Conservation (phyloP, 2,329 filamentous ascomycete species). For the Paraconiothyrium sp. region DNA sequence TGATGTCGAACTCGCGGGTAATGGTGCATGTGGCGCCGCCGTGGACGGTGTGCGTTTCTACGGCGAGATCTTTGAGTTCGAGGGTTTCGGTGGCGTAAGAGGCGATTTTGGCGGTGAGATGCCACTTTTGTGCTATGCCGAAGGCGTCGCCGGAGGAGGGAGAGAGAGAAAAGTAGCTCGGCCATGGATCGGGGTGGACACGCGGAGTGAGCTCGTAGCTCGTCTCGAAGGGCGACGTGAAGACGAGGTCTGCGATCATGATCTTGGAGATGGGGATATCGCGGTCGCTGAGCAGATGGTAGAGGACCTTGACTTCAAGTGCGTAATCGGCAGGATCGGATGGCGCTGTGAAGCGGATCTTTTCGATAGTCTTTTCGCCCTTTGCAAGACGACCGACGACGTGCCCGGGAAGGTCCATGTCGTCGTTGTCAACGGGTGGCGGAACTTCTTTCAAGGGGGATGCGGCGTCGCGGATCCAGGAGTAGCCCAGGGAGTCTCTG, state of each 20-base stretch:
- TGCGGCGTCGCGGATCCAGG: constrained; percentile 55
- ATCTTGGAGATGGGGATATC: constrained; percentile 83
- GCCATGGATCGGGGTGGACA: constrained; percentile 82
- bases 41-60: constrained; percentile 69
- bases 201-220: constrained; percentile 87
- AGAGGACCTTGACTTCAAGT: constrained; percentile 76
- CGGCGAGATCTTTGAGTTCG: constrained; percentile 69
- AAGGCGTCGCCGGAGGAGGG: constrained; percentile 51
- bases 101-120: constrained; percentile 73
- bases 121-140: constrained; percentile 85
- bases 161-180: constrained; percentile 79
- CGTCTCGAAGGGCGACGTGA: constrained; percentile 88
- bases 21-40: constrained; percentile 69
- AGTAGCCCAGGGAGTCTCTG: constrained; percentile 56
- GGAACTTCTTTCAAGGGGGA: constrained; percentile 44
- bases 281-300: constrained; percentile 80
- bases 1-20: constrained; percentile 37
- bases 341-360: constrained; percentile 53
- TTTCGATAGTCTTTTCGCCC: constrained; percentile 43
- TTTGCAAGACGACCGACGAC: constrained; percentile 47
- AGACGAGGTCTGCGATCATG: constrained; percentile 72
- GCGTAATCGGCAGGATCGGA: constrained; percentile 67
- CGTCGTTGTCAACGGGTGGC: constrained; percentile 33
- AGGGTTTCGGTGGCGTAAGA: constrained; percentile 77
- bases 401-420: constrained; percentile 48